These are phyloP conservation scores for Hapsidospora chrysogenum DNA, from an alignment of 495 filamentous ascomycete genomes.

Conservation along the genomic window DNA sequence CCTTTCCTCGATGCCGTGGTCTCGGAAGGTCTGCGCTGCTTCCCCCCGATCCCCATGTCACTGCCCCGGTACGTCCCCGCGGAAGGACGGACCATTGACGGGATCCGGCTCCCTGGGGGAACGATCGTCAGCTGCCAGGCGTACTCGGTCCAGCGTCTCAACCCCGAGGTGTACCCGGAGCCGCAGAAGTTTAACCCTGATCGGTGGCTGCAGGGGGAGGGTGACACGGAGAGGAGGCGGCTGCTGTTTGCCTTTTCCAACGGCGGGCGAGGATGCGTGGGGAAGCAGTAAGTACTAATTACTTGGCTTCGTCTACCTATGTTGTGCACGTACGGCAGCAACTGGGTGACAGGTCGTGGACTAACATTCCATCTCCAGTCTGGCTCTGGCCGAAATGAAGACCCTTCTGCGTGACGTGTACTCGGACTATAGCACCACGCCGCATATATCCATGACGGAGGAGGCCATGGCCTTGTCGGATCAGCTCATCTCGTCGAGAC, in stretches of 20 bases:
- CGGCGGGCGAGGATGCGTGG: constrained; percentile 38
- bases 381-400: constrained; percentile 54
- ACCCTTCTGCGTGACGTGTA: constrained; percentile 40
- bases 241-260: constrained; percentile 35
- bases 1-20: constrained; percentile 45
- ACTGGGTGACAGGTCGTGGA: constrained; percentile 5
- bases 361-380: constrained; percentile 16
- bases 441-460: constrained; percentile 32
- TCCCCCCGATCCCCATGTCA: constrained; percentile 50
- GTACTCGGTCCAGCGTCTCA: constrained; percentile 33
- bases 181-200: constrained; percentile 42
- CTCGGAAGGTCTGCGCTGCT: constrained; percentile 39
- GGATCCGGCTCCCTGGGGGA: constrained; percentile 25
- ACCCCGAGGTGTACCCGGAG: constrained; percentile 35
- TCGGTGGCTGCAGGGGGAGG: constrained; percentile 40
- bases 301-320: not conserved
- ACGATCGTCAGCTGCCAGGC: constrained; percentile 38
- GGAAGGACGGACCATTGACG: constrained; percentile 31
- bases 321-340: not conserved
- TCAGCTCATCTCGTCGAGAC: constrained; percentile 42
- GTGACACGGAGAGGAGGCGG: constrained; percentile 27
- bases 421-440: constrained; percentile 32
- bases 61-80: constrained; percentile 42
- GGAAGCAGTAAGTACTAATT: constrained; percentile 30
- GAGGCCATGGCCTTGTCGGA: constrained; percentile 40